Conservation (phyloP, 2,329 filamentous ascomycete genomes). For the Leptographium lundbergii region DNA sequence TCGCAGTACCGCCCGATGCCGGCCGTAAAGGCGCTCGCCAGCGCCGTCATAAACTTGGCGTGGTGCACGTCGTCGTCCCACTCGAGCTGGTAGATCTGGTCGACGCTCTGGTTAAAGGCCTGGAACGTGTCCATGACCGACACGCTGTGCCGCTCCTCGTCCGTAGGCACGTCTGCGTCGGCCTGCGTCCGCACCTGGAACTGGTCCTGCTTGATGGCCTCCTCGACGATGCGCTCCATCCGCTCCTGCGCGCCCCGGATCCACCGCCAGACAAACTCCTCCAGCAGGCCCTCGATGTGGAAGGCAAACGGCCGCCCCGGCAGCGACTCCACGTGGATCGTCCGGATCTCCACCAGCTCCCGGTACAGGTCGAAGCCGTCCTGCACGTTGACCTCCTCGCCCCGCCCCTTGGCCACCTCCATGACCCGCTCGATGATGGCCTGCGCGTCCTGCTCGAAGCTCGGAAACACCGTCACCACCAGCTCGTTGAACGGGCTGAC, state of each 20-base stretch:
- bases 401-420: slow-evolving; percentile 53
- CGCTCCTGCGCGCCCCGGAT: slow-evolving; percentile 68
- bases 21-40: slow-evolving; percentile 71
- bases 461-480: slow-evolving; percentile 72
- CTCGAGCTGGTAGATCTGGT: slow-evolving; percentile 72
- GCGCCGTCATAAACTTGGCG: slow-evolving; percentile 91
- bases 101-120: slow-evolving; percentile 82
- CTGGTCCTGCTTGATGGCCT: slow-evolving; percentile 79
- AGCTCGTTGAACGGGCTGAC: slow-evolving; percentile 54
- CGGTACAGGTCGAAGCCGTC: slow-evolving; percentile 92
- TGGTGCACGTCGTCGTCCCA: slow-evolving; percentile 93
- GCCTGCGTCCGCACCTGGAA: slow-evolving; percentile 64
- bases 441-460: slow-evolving; percentile 78
- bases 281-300: slow-evolving; percentile 71
- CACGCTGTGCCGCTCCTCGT: slow-evolving; percentile 81
- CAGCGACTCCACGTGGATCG: slow-evolving; percentile 64
- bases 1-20: slow-evolving; percentile 88
- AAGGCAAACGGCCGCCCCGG: slow-evolving; percentile 70
- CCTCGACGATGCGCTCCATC: slow-evolving; percentile 73
- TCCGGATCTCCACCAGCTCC: slow-evolving; percentile 73
- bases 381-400: slow-evolving; percentile 68
- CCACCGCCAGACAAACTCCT: slow-evolving; percentile 95
- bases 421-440: slow-evolving; percentile 77
- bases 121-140: slow-evolving; percentile 90
- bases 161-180: slow-evolving; percentile 49